Evolutionary conservation across 371 early-diverging fungal genomes (phyloP).

Genomic region (Haplosporangium sp.): DNA sequence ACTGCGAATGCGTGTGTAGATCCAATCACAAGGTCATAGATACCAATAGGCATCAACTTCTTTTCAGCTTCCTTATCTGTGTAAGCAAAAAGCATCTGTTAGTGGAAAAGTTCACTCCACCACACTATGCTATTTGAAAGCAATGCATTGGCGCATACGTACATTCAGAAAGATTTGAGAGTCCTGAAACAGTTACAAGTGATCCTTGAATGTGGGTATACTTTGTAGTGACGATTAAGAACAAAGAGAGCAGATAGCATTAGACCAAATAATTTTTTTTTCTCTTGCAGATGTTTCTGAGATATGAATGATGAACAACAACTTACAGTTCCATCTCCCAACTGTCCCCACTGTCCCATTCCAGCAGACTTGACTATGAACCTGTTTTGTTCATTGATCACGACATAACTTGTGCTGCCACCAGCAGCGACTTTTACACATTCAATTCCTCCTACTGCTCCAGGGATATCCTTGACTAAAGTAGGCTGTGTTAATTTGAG

Average conservation of each 20-base stretch:
- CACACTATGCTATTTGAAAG: not conserved
- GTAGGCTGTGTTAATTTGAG: conserved; percentile 40
- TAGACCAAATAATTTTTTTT: not conserved
- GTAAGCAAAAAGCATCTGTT: not conserved
- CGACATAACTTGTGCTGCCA: conserved; percentile 54
- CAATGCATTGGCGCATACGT: conserved; percentile 7
- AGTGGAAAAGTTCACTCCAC: not conserved
- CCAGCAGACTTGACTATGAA: conserved; percentile 53
- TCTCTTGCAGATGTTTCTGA: not conserved
- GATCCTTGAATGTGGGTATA: conserved; percentile 55
- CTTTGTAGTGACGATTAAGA: not conserved
- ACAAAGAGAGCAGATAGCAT: not conserved
- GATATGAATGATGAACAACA: not conserved
- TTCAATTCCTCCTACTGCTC: conserved; percentile 17
- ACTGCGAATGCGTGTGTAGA: conserved; percentile 57
- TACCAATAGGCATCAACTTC: conserved; percentile 48
- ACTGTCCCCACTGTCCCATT: conserved; percentile 60
- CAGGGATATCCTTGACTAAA: conserved; percentile 33
- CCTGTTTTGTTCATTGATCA: conserved; percentile 29
- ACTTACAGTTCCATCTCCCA: conserved; percentile 56
- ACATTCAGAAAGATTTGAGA: conserved; percentile 56
- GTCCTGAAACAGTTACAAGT: conserved; percentile 39
- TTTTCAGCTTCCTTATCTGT: conserved; percentile 47
- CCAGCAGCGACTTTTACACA: conserved; percentile 57
- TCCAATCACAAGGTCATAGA: conserved; percentile 50